These are phyloP conservation scores for Pseudogymnoascus sp. DNA, from an alignment of 2,329 filamentous ascomycete species.

Conservation along the genomic window DNA sequence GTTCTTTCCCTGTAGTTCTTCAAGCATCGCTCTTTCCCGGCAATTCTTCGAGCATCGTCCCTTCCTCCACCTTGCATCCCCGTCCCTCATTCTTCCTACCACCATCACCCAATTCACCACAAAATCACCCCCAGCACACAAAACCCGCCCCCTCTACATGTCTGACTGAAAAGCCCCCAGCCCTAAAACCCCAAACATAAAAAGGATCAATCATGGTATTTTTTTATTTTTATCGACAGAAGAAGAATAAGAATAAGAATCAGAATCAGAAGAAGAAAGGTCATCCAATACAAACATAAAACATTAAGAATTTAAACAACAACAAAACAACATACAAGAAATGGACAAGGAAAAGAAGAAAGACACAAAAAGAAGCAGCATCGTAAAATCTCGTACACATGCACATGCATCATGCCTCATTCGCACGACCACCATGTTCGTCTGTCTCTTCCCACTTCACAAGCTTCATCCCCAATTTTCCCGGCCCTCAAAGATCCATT, in stretches of 20 bases:
- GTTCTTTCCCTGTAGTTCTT: no score
- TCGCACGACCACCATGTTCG: background rate
- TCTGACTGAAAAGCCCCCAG: background rate
- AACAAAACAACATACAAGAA: slow-evolving; percentile 9
- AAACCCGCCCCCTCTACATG: background rate
- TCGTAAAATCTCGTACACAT: slow-evolving; percentile 1
- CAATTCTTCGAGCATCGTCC: no score
- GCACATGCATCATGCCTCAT: slow-evolving; percentile 3
- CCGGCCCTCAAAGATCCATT: background rate
- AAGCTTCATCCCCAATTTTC: background rate
- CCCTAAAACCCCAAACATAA: background rate
- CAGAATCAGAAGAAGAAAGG: no score
- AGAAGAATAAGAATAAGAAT: no score
- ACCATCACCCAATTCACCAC: background rate
- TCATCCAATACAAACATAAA: background rate
- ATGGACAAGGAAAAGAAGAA: background rate
- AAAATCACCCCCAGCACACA: background rate
- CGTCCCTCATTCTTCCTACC: background rate
- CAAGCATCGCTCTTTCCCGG: no score
- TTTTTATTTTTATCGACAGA: slow-evolving; percentile 5
- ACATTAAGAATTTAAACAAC: slow-evolving; percentile 10
- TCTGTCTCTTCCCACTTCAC: background rate
- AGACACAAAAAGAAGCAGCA: background rate
- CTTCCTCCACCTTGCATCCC: no score
- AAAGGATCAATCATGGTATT: background rate